Evolutionary conservation across 495 filamentous ascomycete species (phyloP).

Genomic region (Xanthoparmelia taractica): DNA sequence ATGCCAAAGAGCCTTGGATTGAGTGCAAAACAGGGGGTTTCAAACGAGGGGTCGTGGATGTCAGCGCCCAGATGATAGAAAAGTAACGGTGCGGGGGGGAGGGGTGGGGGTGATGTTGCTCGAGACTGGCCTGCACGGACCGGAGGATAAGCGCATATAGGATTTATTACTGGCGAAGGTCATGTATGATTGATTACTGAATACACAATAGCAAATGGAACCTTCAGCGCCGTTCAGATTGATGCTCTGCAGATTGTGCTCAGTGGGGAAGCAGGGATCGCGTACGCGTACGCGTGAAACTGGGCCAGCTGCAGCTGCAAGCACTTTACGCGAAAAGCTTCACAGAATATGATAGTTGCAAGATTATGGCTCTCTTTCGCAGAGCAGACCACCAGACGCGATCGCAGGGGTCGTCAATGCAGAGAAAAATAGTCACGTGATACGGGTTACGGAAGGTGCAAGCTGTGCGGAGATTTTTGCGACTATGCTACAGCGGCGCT

Average conservation of each 20-base stretch:
- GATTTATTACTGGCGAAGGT: no score
- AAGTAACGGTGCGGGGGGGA: no score
- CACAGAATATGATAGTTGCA: neutral
- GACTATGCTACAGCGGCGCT: neutral
- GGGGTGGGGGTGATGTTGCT: no score
- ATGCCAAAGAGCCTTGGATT: neutral
- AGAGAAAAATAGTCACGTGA: neutral
- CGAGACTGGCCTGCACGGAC: no score
- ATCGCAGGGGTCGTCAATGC: neutral
- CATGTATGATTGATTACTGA: no score
- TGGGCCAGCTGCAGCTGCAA: conserved; percentile 15
- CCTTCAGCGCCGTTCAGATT: no score
- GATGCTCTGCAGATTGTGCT: conserved; percentile 8
- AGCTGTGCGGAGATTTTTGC: neutral
- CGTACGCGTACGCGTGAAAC: conserved; percentile 12
- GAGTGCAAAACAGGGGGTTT: neutral
- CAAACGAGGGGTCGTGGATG: no score
- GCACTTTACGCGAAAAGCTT: conserved; percentile 21
- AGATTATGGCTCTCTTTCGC: neutral
- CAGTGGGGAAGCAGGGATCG: conserved; percentile 16
- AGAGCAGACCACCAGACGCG: neutral
- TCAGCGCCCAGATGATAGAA: no score
- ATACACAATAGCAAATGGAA: no score
- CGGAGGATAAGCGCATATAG: no score
- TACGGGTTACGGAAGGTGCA: neutral